Evolutionary conservation across 495 filamentous ascomycete species (phyloP), one percentile per base, ranked within the genome.

Genomic region (Annulohypoxylon bovei): DNA sequence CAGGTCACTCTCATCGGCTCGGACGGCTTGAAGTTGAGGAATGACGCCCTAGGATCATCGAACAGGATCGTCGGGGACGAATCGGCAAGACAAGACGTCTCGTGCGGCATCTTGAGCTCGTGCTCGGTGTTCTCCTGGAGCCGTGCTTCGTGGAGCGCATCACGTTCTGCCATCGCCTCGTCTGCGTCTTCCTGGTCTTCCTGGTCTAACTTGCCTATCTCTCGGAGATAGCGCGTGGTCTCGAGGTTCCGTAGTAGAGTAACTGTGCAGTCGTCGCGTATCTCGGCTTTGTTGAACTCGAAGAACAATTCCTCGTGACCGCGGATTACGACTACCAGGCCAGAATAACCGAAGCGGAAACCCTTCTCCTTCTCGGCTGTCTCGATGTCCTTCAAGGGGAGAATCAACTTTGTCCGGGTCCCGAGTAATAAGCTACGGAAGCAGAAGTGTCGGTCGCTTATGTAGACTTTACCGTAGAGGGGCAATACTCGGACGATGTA

Each of bases 241-340:
- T 96, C 93, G 0, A 98, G 81, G 65, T 85, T 87, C 56, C 91
- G 89, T 49, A 93, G 85, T 9, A 98, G 78, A 6, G 92, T 97
- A 25, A 95, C 86, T 2, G 89, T 86, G 74, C 94, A 98, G 75
- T 99, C 95, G 74, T 99, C 94, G 50, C 95, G 88, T 50, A 87
- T 84, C 58, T 93, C 94, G 4, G 86, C 78, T 12, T 88, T 82
- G 64, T 85, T 85, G 77, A 99, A 98, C 75, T 99, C 95, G 77
- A 99, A 98, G 78, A 99, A 98, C 1, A 99, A 80, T 76, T 99
- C 96, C 76, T 98, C 95, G 70, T 98, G 94, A 7, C 94, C 95
- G 32, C 91, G 89, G 55, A 99, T 94, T 5, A 96, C 91, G 20
- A 99, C 85, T 6, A 97, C 95, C 55, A 99, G 84, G 9, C 94